A percentile compares a stretch with the other conserved stretches of the same genome.
phyloP scores from a whole-genome alignment of 2,329 filamentous ascomycete species.

The Botryotinia narcissicola region DNA sequence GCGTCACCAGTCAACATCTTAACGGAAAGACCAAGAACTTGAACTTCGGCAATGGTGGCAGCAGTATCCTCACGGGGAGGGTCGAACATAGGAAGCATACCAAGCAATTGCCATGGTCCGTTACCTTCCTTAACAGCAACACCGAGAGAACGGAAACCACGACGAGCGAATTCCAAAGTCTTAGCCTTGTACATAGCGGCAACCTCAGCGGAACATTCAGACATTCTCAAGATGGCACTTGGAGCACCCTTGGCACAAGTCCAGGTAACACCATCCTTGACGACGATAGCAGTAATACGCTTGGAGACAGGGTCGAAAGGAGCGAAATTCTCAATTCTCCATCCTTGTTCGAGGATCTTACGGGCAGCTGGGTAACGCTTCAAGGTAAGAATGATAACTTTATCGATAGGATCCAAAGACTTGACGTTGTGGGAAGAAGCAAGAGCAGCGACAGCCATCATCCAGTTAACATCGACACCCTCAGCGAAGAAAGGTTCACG shows the following conservation, averaged over 20 bases:
- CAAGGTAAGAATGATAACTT: constrained; percentile 73
- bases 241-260: constrained; percentile 75
- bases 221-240: constrained; percentile 69
- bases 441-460: constrained; percentile 77
- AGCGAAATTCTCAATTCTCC: constrained; percentile 75
- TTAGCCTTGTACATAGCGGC: constrained; percentile 68
- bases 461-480: constrained; percentile 77
- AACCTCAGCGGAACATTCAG: constrained; percentile 64
- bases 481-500: constrained; percentile 75
- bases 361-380: constrained; percentile 75
- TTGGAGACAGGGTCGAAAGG: constrained; percentile 79
- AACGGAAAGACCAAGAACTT: constrained; percentile 72
- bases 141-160: constrained; percentile 78
- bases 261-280: constrained; percentile 67
- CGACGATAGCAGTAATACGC: constrained; percentile 70
- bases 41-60: constrained; percentile 73
- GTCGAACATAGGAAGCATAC: constrained; percentile 78
- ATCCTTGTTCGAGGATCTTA: constrained; percentile 71
- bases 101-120: constrained; percentile 67
- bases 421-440: constrained; percentile 78
- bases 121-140: constrained; percentile 77
- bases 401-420: constrained; percentile 76
- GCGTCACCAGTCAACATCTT: constrained; percentile 83
- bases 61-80: constrained; percentile 76
- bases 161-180: constrained; percentile 71